These are phyloP conservation scores for Fraxinus velutina DNA, from an alignment of 305 asterid species.

Conservation along the genomic window DNA sequence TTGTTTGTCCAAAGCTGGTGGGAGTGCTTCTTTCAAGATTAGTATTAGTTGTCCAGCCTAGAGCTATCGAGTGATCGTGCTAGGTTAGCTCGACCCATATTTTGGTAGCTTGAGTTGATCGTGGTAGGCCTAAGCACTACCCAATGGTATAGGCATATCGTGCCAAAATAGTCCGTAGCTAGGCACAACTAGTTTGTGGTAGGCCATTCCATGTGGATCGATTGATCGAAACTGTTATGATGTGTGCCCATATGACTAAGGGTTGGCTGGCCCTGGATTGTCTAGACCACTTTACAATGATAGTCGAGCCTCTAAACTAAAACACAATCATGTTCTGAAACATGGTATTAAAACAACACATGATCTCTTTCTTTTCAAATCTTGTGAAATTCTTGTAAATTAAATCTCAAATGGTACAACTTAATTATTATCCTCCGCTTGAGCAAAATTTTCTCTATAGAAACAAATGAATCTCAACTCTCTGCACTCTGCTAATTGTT, in stretches of 20 bases:
- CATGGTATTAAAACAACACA: neutral
- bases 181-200: neutral
- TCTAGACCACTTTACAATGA: neutral
- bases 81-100: neutral
- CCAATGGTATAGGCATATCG: neutral
- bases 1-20: neutral
- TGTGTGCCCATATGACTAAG: neutral
- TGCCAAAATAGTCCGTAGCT: neutral
- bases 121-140: neutral
- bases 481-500: neutral
- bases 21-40: neutral
- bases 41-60: neutral
- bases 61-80: neutral
- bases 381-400: neutral
- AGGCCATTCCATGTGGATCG: neutral
- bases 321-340: neutral
- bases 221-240: neutral
- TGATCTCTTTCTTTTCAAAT: neutral
- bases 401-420: neutral
- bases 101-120: neutral
- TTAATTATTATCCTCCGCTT: constrained; percentile 8
- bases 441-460: constrained; percentile 19
- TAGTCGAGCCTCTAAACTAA: neutral
- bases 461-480: constrained; percentile 22
- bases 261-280: neutral